Base-by-base conservation (phyloP, 306 rosid species). In the Cucumis hystrix region DNA sequence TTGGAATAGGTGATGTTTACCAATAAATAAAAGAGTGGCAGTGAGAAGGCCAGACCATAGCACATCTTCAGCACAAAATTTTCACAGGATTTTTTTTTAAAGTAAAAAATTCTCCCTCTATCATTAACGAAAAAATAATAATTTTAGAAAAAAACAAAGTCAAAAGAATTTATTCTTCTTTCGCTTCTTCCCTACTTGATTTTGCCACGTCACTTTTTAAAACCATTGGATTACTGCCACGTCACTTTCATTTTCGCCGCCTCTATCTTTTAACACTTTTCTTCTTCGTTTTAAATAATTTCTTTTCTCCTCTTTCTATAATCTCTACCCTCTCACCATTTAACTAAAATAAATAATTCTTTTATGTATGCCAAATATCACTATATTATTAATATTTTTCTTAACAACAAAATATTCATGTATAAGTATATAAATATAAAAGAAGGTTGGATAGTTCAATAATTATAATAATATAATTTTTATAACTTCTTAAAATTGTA, bases 1-100 rank as follows among this genome's bases (percentile, higher is more conserved):
- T 14, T 17, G 23, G 4, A 67, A 40, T 9, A 18, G n/a, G 63
- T 18, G 49, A 73, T 54, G 23, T 33, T 51, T 54, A 51, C 77
- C 77, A 76, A 80, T 39, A 77, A n/a, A 55, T 57, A 45, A 75
- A 78, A 30, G 60, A 78, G 79, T 76, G 86, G 86, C 33, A 70
- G 61, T 45, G 55, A 60, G 20, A 63, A 56, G 58, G 72, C 49
- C 60, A 9, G 30, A 37, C 39, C 65, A 9, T 33, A 30, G 65
- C 33, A 77, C 45, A 77, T 77, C 68, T 68, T 30, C 68, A 61
- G 33, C 77, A 47, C 70, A 10, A 16, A 25, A 3, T 16, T 61
- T 23, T 55, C 78, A 37, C 49, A 33, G 40, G n/a, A 14, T 3
- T 37, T 41, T 57, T 52, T 52, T 45, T 28, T 16, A 39, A 71